A percentile compares a stretch with the other conserved stretches of the same genome.
Evolutionary conservation across 148 eudicot genomes (phyloP).

Genomic region (Chenopodium album): DNA sequence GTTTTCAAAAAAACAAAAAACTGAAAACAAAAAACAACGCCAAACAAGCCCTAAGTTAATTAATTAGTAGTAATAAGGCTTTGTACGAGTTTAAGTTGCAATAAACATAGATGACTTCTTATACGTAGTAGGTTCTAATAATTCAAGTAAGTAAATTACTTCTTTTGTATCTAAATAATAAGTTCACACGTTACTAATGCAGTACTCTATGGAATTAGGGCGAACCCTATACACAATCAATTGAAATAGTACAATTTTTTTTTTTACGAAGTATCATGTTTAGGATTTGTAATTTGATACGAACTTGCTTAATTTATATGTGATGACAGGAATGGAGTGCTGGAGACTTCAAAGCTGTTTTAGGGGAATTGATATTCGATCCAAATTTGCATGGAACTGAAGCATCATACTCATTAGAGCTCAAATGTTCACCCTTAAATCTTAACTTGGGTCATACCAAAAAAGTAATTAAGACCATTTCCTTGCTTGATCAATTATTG

Average conservation of each 20-base stretch:
- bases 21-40: too few relatives aligned
- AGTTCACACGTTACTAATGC: too few relatives aligned
- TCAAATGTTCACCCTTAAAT: conserved; percentile 56
- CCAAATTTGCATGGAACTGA: conserved; percentile 37
- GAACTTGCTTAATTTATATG: neutral
- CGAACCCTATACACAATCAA: neutral
- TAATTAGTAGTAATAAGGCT: too few relatives aligned
- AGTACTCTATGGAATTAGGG: neutral
- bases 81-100: too few relatives aligned
- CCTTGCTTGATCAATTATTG: conserved; percentile 55
- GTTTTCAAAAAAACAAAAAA: too few relatives aligned
- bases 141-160: neutral
- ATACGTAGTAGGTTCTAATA: neutral
- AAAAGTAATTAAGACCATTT: conserved; percentile 43
- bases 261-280: neutral
- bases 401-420: conserved; percentile 58
- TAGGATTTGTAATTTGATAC: neutral
- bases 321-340: conserved; percentile 57
- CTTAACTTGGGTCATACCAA: conserved; percentile 40
- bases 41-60: too few relatives aligned
- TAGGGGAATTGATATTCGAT: conserved; percentile 47
- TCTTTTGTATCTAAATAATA: too few relatives aligned
- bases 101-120: too few relatives aligned
- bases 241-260: neutral
- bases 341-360: conserved; percentile 49